phyloP scores from a whole-genome alignment of 768 basidiomycete genomes.

The Amanita polypyramis region DNA sequence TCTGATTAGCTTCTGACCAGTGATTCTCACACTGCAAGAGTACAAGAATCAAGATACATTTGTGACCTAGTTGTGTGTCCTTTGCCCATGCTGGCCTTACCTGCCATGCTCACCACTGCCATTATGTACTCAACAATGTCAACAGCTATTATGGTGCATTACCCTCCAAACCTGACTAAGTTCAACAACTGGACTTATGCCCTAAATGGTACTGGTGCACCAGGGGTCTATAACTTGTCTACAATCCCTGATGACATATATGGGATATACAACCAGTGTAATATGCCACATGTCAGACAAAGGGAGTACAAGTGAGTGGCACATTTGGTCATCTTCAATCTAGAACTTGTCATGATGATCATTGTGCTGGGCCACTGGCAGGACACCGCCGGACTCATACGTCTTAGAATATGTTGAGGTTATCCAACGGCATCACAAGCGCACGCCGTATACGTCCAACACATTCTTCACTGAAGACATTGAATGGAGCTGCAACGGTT shows the following conservation, averaged over 20 bases:
- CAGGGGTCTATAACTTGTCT: slow-evolving; percentile 36
- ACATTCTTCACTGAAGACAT: slow-evolving; percentile 40
- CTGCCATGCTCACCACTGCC: neutral
- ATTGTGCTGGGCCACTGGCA: slow-evolving; percentile 11
- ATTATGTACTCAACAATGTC: too few species aligned
- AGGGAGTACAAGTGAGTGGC: slow-evolving; percentile 32
- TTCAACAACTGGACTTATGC: slow-evolving; percentile 35
- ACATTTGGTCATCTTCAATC: neutral
- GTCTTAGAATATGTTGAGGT: slow-evolving; percentile 38
- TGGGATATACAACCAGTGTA: slow-evolving; percentile 43
- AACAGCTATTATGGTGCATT: slow-evolving; percentile 13
- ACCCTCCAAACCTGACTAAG: slow-evolving; percentile 26
- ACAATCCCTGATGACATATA: slow-evolving; percentile 26
- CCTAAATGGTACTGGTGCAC: slow-evolving; percentile 30
- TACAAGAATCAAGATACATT: too few species aligned
- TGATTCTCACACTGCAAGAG: too few species aligned
- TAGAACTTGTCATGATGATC: neutral
- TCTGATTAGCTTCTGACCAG: too few species aligned
- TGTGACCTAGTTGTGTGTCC: too few species aligned
- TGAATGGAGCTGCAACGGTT: slow-evolving; percentile 31
- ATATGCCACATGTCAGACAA: slow-evolving; percentile 40
- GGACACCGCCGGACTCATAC: slow-evolving; percentile 25
- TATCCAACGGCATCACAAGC: slow-evolving; percentile 44
- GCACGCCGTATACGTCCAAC: slow-evolving; percentile 39
- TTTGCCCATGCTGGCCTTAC: neutral